Conservation (phyloP, 129 eudicot genomes). For the Glebionis coronaria region DNA sequence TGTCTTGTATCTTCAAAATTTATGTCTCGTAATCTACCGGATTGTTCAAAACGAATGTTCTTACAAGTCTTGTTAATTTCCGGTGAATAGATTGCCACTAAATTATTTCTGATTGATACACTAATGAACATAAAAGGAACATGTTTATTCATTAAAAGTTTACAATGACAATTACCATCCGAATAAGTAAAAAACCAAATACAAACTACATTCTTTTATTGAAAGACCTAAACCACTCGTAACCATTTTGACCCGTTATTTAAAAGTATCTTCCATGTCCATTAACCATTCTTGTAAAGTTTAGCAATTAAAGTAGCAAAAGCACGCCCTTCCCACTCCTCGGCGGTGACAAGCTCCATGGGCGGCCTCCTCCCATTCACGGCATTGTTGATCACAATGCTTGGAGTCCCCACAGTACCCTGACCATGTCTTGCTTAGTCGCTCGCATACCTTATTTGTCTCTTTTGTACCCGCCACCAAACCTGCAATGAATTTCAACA, state of each 20-base stretch:
- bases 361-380: constrained; percentile 16
- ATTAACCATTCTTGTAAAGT: background rate
- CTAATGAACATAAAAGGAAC: too few relatives aligned
- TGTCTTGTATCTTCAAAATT: too few relatives aligned
- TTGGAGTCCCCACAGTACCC: constrained; percentile 9
- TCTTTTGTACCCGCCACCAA: background rate
- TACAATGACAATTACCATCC: background rate
- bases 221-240: background rate
- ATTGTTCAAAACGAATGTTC: too few relatives aligned
- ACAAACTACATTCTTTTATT: background rate
- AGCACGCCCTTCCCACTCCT: constrained; percentile 24
- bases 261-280: background rate
- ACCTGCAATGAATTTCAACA: constrained; percentile 9
- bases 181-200: too few relatives aligned
- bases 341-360: constrained; percentile 27
- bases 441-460: constrained; percentile 5
- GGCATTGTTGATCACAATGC: constrained; percentile 20
- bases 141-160: background rate
- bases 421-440: constrained; percentile 30
- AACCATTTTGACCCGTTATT: background rate
- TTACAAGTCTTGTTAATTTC: too few relatives aligned
- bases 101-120: too few relatives aligned
- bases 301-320: constrained; percentile 29
- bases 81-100: too few relatives aligned
- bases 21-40: too few relatives aligned